Conservation (phyloP, 139 green algal species). For the Chlorella sp. region DNA sequence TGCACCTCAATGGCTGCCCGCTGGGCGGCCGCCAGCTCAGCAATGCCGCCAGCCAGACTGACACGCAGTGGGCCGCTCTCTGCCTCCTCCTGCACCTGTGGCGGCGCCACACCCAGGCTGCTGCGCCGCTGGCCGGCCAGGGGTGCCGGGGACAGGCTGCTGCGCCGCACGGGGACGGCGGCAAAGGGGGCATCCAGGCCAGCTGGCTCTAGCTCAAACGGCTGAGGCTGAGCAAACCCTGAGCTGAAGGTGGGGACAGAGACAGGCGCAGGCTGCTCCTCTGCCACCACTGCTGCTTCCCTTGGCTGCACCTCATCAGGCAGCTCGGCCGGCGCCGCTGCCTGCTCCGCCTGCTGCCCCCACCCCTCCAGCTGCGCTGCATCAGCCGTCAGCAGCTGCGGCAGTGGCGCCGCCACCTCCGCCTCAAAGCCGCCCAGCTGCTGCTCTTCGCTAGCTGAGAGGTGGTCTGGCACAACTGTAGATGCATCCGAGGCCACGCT, state of each 20-base stretch:
- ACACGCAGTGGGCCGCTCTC: background rate
- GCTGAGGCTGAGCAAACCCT: no score
- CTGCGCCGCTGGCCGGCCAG: background rate
- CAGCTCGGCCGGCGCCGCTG: background rate
- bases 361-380: background rate
- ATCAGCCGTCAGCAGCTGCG: background rate
- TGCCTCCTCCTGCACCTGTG: background rate
- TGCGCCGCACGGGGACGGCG: background rate
- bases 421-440: background rate
- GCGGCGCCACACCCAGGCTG: background rate
- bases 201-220: no score
- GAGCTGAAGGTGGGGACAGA: no score
- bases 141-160: slow-evolving; percentile 14
- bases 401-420: background rate
- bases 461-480: slow-evolving; percentile 1
- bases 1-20: background rate
- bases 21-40: background rate
- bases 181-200: background rate
- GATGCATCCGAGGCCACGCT: slow-evolving; percentile 10
- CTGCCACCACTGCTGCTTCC: background rate
- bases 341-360: background rate
- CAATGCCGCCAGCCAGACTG: slow-evolving; percentile 1
- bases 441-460: background rate
- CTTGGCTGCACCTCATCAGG: background rate
- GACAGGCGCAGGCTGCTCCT: background rate